Evolutionary conservation across 1,284 basidiomycete species (phyloP).

Genomic region (Coniophora puteana): DNA sequence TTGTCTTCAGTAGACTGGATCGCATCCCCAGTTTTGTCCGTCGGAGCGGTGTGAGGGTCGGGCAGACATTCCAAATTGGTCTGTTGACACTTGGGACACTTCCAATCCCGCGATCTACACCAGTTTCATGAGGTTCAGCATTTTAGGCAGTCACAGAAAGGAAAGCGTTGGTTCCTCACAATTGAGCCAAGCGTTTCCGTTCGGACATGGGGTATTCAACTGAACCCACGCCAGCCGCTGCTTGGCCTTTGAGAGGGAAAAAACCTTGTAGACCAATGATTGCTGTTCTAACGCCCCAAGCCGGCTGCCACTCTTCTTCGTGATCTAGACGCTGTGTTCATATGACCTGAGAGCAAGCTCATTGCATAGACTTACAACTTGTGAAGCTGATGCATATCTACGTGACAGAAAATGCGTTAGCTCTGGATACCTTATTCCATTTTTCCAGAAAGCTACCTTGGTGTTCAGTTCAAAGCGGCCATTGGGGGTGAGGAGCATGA

Average conservation of each 20-base stretch:
- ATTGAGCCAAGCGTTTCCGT: slow-evolving; percentile 73
- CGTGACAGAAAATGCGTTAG: slow-evolving; percentile 6
- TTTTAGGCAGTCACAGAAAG: slow-evolving; percentile 10
- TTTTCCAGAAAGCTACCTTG: slow-evolving; percentile 67
- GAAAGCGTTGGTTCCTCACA: slow-evolving; percentile 52
- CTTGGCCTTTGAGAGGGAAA: slow-evolving; percentile 86
- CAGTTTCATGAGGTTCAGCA: slow-evolving; percentile 13
- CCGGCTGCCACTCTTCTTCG: slow-evolving; percentile 93
- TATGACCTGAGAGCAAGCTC: slow-evolving; percentile 20
- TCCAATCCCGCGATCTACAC: slow-evolving; percentile 78
- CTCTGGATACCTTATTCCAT: slow-evolving; percentile 4
- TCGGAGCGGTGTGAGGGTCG: too few species aligned
- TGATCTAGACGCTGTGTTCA: slow-evolving; percentile 51
- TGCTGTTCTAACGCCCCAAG: slow-evolving; percentile 95
- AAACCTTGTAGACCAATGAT: slow-evolving; percentile 91
- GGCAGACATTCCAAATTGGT: slow-evolving; percentile 69
- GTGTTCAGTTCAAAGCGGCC: slow-evolving; percentile 94
- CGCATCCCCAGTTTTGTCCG: too few species aligned
- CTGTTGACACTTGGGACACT: slow-evolving; percentile 72
- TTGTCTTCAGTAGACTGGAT: too few species aligned
- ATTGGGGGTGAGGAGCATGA: slow-evolving; percentile 94
- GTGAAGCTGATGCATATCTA: slow-evolving; percentile 95
- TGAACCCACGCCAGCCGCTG: slow-evolving; percentile 88
- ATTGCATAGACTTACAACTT: slow-evolving; percentile 53
- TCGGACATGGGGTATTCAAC: slow-evolving; percentile 80